Evolutionary conservation across 179 eudicot genomes (phyloP).

Genomic region (Spergularia azorica): DNA sequence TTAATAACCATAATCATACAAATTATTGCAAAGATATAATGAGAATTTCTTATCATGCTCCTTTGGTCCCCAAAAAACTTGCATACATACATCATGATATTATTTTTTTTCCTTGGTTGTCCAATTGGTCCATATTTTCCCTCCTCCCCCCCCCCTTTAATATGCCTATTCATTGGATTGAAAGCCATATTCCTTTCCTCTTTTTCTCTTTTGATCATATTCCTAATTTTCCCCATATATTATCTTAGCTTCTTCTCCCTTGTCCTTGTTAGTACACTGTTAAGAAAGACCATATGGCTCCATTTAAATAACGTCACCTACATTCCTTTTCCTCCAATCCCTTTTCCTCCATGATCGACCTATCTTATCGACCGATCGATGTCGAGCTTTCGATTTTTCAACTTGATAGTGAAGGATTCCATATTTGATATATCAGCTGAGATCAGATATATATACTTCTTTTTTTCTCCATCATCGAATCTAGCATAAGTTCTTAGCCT

Average conservation of each 20-base stretch:
- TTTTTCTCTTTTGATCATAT: constrained; percentile 23
- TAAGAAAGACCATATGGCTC: constrained; percentile 5
- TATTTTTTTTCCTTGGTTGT: constrained; percentile 12
- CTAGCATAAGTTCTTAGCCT: constrained; percentile 28
- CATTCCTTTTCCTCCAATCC: constrained; percentile 15
- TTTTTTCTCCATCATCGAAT: constrained; percentile 22
- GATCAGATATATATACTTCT: constrained; percentile 8
- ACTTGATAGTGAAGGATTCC: constrained; percentile 22
- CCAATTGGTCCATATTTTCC: constrained; percentile 27
- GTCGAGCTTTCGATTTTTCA: constrained; percentile 12
- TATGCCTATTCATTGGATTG: constrained; percentile 26
- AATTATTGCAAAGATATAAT: constrained; percentile 18
- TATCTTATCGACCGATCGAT: constrained; percentile 11
- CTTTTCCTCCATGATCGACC: constrained; percentile 7
- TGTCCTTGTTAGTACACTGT: constrained; percentile 34
- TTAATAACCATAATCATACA: constrained; percentile 34
- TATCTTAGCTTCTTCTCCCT: neutral
- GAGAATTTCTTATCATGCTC: neutral
- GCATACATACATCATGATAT: constrained; percentile 18
- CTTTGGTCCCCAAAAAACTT: constrained; percentile 25
- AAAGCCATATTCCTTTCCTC: constrained; percentile 36
- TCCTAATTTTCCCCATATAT: constrained; percentile 18
- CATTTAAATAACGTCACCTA: constrained; percentile 18
- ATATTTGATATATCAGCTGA: constrained; percentile 2
- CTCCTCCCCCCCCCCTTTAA: too few relatives aligned